Percentiles rank a stretch among this genome's conserved stretches.
Evolutionary conservation across 306 rosid species (phyloP).

Genomic region (Trifolium repens): DNA sequence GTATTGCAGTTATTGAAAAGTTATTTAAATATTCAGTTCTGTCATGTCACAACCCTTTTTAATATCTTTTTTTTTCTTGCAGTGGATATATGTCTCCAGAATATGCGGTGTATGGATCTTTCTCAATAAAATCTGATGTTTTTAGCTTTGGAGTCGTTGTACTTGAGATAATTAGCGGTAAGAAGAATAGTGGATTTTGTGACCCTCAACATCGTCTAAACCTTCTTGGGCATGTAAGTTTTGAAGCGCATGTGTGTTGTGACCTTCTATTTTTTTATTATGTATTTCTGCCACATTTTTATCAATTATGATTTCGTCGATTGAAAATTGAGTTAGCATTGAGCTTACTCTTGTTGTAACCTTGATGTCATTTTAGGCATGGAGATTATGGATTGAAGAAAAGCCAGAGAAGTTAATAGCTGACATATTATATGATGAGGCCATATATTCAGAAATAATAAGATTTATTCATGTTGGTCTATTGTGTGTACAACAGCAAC

Average conservation of each 20-base stretch:
- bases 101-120: constrained; percentile 2
- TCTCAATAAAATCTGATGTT: constrained; percentile 4
- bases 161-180: constrained; percentile 3
- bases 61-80: constrained; percentile 2
- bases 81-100: constrained; percentile 5
- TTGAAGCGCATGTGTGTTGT: not conserved
- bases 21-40: not conserved
- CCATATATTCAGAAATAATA: not conserved
- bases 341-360: not conserved
- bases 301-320: not conserved
- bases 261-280: not conserved
- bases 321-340: not conserved
- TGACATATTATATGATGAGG: not conserved
- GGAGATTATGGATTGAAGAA: not conserved
- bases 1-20: too few relatives aligned
- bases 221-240: constrained; percentile 6
- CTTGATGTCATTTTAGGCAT: not conserved
- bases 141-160: constrained; percentile 2
- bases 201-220: not conserved
- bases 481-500: not conserved
- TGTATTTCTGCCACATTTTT: too few relatives aligned
- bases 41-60: not conserved
- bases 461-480: constrained; percentile 6
- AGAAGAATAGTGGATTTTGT: not conserved
- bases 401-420: not conserved